These are phyloP conservation scores for Francoa sonchifolia DNA, from an alignment of 441 rosid species.

Conservation along the genomic window DNA sequence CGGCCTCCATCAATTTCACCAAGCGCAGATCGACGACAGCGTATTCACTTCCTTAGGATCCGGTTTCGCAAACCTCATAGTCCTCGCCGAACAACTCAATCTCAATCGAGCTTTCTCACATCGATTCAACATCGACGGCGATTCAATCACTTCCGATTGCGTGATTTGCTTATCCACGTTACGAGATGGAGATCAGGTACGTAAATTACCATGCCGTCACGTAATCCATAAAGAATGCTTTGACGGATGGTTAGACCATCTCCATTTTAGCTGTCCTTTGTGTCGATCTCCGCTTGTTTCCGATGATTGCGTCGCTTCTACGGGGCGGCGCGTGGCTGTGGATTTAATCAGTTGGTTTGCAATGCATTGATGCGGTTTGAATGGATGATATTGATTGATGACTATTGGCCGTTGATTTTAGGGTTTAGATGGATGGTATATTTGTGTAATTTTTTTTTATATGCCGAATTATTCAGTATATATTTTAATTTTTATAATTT, in stretches of 20 bases:
- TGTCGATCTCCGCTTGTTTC: conserved; percentile 44
- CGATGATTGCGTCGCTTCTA: conserved; percentile 27
- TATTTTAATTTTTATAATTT: no score
- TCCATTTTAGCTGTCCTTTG: conserved; percentile 56
- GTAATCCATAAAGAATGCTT: conserved; percentile 66
- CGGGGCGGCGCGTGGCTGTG: conserved; percentile 41
- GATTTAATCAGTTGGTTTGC: conserved; percentile 41
- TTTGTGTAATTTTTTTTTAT: no score
- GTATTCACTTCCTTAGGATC: conserved; percentile 22
- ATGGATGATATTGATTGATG: no score
- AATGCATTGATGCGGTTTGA: conserved; percentile 6
- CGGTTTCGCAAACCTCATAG: conserved; percentile 39
- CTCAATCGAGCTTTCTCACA: conserved; percentile 42
- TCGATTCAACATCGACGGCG: conserved; percentile 14
- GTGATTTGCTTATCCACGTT: conserved; percentile 48
- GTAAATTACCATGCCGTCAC: conserved; percentile 70
- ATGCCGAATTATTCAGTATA: no score
- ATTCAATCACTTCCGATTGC: conserved; percentile 31
- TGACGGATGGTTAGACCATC: conserved; percentile 68
- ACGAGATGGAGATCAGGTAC: conserved; percentile 53
- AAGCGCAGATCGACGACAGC: conserved; percentile 9
- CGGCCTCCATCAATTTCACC: conserved; percentile 10
- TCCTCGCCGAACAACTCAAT: conserved; percentile 62
- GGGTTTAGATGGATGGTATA: no score
- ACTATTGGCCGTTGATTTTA: no score